Base-by-base conservation (phyloP, 768 basidiomycete species). In the Podaxis sp. region DNA sequence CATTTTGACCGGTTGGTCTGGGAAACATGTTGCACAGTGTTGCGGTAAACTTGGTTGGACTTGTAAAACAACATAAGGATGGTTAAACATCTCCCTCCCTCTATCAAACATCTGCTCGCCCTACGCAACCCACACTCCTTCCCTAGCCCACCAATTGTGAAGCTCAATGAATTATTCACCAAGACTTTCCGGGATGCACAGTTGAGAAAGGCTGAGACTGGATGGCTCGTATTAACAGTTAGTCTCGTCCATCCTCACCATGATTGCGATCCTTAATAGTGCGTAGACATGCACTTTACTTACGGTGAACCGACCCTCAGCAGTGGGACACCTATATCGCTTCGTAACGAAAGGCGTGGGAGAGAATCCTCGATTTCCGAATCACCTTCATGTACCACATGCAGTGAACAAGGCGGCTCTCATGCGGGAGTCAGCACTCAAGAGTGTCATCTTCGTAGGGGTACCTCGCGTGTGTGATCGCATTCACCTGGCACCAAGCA, bases 381-480 rank as follows among this genome's bases (percentile, higher is more conserved):
- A 71, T 47, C 68, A 65, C 61, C 75, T 82, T 64, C 68, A 79
- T 73, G 62, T 86, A 57, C 71, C 80, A 62, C 83, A 81, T 62
- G 86, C 87, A 54, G 79, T 89, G 61, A 82, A 84, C 73, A 87
- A 81, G 70, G 91, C 90, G 63, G 90, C 91, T 64, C 71, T 93
- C 65, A 94, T 96, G 85, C 82, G 94, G 48, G 94, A 96, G 77
- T 84, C 91, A 32, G 91, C 90, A 32, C 69, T 96, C 71, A 96
- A 96, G 77, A 93, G 91, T 69, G 83, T 86, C 68, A 90, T 94
- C 67, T 95, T 96, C 70, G 85, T 93, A 58, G 91, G 92, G 48
- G 90, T 93, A 57, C 91, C 92, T 66, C 81, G 90, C 71, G 91
- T 91, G 70, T 77, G 85, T 73, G n/a, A 40, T 37, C 53, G 32